Conservation (phyloP, 768 basidiomycete genomes). For the Mycena sanguinolenta region DNA sequence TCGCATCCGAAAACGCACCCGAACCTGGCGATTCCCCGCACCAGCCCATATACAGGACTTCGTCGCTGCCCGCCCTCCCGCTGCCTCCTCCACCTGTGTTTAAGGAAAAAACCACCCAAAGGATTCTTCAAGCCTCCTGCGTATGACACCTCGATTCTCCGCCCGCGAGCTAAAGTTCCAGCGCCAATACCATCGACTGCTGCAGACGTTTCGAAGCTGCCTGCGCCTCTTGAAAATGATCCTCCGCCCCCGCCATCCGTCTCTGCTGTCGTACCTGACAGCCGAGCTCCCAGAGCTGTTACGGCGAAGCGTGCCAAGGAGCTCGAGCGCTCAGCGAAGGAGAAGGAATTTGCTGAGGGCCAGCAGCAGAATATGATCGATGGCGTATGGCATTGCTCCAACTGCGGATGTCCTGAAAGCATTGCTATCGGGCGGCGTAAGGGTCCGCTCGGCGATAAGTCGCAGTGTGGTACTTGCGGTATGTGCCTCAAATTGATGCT, state of each 20-base stretch:
- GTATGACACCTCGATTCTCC: conserved; percentile 66
- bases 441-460: conserved; percentile 91
- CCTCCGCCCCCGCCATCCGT: conserved; percentile 60
- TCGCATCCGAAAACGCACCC: conserved; percentile 82
- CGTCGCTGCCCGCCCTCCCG: conserved; percentile 51
- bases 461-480: conserved; percentile 95
- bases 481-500: conserved; percentile 47
- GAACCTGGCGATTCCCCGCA: background rate
- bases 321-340: conserved; percentile 85
- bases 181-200: conserved; percentile 79
- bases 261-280: conserved; percentile 56
- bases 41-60: conserved; percentile 38
- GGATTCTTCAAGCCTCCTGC: conserved; percentile 81
- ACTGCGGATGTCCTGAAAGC: conserved; percentile 91
- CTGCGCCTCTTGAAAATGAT: conserved; percentile 73
- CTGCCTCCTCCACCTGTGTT: conserved; percentile 54
- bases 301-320: conserved; percentile 79
- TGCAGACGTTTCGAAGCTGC: conserved; percentile 68
- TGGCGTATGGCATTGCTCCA: conserved; percentile 95
- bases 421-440: conserved; percentile 90
- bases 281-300: conserved; percentile 59
- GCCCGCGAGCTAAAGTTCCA: conserved; percentile 69
- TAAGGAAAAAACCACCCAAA: conserved; percentile 79
- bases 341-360: conserved; percentile 85
- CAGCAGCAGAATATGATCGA: conserved; percentile 86